These are phyloP conservation scores for Trametes meyenii DNA, from an alignment of 768 basidiomycete genomes.

Conservation along the genomic window DNA sequence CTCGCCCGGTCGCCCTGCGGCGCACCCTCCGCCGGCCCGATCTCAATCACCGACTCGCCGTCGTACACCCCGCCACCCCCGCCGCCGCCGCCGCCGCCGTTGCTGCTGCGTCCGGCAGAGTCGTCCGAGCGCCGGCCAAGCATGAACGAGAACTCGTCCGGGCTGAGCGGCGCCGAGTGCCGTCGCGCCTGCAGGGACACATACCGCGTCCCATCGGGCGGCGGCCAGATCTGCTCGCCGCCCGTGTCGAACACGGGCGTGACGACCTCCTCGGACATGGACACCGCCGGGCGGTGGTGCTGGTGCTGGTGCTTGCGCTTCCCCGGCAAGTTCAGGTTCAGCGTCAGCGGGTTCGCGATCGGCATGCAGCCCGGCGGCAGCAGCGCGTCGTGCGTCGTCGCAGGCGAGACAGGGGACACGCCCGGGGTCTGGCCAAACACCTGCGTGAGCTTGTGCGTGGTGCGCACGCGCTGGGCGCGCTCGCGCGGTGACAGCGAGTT, in stretches of 20 bases:
- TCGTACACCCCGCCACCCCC: neutral
- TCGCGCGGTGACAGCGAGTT: slow-evolving; percentile 66
- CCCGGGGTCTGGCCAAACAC: slow-evolving; percentile 72
- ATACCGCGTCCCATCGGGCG: slow-evolving; percentile 34
- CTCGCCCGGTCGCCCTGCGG: slow-evolving; percentile 21
- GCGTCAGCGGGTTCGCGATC: slow-evolving; percentile 14
- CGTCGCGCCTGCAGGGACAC: slow-evolving; percentile 43
- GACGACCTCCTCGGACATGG: slow-evolving; percentile 29
- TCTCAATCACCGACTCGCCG: slow-evolving; percentile 24
- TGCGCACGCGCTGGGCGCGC: slow-evolving; percentile 72
- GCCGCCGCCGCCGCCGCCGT: slow-evolving; percentile 3
- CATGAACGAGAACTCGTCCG: slow-evolving; percentile 44
- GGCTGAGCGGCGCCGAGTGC: slow-evolving; percentile 57
- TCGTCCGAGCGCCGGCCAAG: slow-evolving; percentile 9
- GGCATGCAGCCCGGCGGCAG: slow-evolving; percentile 25
- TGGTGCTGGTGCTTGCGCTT: slow-evolving; percentile 30
- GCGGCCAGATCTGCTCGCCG: slow-evolving; percentile 36
- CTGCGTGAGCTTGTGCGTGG: slow-evolving; percentile 77
- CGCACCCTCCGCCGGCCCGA: slow-evolving; percentile 26
- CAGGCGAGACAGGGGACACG: slow-evolving; percentile 6
- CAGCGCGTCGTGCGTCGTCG: slow-evolving; percentile 17
- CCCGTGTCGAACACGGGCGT: slow-evolving; percentile 17
- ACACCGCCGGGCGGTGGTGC: slow-evolving; percentile 30
- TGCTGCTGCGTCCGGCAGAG: neutral
- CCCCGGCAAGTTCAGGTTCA: slow-evolving; percentile 9